A percentile compares a stretch with the other conserved stretches of the same genome.
Conservation (phyloP, 495 filamentous ascomycete species). For the Aspergillus conjunctus region DNA sequence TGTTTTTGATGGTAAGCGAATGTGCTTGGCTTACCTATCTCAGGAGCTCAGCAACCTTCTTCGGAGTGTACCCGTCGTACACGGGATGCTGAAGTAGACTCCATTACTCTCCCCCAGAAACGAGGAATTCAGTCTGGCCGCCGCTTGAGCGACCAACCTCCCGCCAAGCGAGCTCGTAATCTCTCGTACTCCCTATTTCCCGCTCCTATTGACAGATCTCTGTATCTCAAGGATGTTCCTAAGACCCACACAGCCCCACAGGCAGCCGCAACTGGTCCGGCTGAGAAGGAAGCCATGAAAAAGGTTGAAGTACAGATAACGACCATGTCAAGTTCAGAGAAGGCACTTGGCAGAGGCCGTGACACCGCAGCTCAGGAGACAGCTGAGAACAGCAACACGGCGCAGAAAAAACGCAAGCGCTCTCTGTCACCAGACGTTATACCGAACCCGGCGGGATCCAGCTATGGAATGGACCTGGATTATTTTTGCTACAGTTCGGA, state of each 20-base stretch:
- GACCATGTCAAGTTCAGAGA: not conserved
- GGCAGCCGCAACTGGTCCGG: not conserved
- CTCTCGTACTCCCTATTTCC: slow-evolving; percentile 31
- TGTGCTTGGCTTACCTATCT: slow-evolving; percentile 13
- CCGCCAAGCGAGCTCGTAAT: slow-evolving; percentile 20
- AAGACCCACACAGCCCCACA: slow-evolving; percentile 12
- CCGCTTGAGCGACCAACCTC: slow-evolving; percentile 23
- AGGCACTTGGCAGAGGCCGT: slow-evolving; percentile 2
- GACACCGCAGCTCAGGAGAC: slow-evolving; percentile 8
- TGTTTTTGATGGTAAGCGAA: not conserved
- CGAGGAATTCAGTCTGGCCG: slow-evolving; percentile 13
- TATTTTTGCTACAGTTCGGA: slow-evolving; percentile 45
- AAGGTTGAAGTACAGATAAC: slow-evolving; percentile 7
- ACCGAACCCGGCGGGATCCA: slow-evolving; percentile 46
- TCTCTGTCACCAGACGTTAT: slow-evolving; percentile 47
- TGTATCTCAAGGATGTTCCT: slow-evolving; percentile 28
- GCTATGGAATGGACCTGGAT: slow-evolving; percentile 48
- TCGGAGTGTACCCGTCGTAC: slow-evolving; percentile 25
- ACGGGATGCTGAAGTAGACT: not conserved
- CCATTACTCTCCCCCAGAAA: slow-evolving; percentile 1
- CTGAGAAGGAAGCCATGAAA: not conserved
- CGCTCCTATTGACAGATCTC: slow-evolving; percentile 24
- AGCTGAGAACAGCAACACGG: slow-evolving; percentile 1
- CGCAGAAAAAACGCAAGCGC: slow-evolving; percentile 44
- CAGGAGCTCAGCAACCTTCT: slow-evolving; percentile 18